phyloP scores from a whole-genome alignment of 2,329 filamentous ascomycete species.

The Epichloe scottii region DNA sequence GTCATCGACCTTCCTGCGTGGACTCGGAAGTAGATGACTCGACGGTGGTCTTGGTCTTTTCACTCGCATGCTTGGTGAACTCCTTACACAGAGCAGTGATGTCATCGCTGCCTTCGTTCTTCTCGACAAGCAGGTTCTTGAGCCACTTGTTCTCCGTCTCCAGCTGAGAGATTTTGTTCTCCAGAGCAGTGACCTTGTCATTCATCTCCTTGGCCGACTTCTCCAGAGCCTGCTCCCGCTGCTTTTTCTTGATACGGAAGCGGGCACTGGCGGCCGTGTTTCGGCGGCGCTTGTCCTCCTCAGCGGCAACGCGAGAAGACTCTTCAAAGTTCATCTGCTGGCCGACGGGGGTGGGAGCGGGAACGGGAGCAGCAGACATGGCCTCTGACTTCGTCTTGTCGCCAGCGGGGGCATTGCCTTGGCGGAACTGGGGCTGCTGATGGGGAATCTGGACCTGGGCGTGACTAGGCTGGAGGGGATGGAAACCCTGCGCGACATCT shows the following conservation, averaged over 20 bases:
- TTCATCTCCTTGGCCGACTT: slow-evolving; percentile 71
- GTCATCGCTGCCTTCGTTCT: slow-evolving; percentile 53
- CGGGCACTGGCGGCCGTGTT: slow-evolving; percentile 83
- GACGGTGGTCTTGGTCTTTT: slow-evolving; percentile 18
- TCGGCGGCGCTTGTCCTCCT: slow-evolving; percentile 80
- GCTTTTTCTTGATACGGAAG: slow-evolving; percentile 93
- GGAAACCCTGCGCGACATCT: slow-evolving; percentile 26
- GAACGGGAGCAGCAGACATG: slow-evolving; percentile 17
- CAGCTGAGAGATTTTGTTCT: slow-evolving; percentile 62
- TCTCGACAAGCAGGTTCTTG: slow-evolving; percentile 69
- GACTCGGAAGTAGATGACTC: slow-evolving; percentile 11
- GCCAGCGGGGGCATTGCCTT: slow-evolving; percentile 18
- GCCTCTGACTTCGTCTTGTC: slow-evolving; percentile 37
- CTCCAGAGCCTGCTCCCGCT: slow-evolving; percentile 77
- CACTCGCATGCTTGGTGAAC: slow-evolving; percentile 27
- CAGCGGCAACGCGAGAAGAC: slow-evolving; percentile 58
- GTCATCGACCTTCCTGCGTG: slow-evolving; percentile 13
- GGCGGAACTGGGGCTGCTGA: slow-evolving; percentile 22
- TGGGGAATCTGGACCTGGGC: slow-evolving; percentile 27
- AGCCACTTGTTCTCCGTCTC: slow-evolving; percentile 76
- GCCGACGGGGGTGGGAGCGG: slow-evolving; percentile 9
- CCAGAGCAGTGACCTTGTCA: slow-evolving; percentile 63
- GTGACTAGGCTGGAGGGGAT: slow-evolving; percentile 41
- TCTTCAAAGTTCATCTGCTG: slow-evolving; percentile 52
- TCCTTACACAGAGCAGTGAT: slow-evolving; percentile 40